phyloP scores from a whole-genome alignment of 2,329 filamentous ascomycete genomes.

The Sporothrix variecibatus region DNA sequence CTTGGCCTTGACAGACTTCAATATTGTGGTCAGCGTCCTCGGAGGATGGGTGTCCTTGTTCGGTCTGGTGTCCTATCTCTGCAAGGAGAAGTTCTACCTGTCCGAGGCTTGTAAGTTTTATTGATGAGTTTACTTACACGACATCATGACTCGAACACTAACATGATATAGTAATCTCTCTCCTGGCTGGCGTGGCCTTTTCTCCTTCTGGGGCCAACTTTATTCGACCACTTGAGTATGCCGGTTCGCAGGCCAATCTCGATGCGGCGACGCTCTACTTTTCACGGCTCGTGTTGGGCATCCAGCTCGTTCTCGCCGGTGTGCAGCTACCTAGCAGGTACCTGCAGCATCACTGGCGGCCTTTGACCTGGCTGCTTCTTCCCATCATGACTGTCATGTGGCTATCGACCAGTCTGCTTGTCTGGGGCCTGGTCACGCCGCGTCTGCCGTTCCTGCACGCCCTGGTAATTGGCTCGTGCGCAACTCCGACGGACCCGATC shows the following conservation, averaged over 20 bases:
- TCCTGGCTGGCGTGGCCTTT: slow-evolving; percentile 76
- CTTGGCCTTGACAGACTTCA: slow-evolving; percentile 66
- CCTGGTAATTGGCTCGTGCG: slow-evolving; percentile 76
- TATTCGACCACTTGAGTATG: slow-evolving; percentile 75
- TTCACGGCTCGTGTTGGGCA: slow-evolving; percentile 80
- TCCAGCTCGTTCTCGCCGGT: slow-evolving; percentile 86
- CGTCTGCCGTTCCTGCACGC: slow-evolving; percentile 74
- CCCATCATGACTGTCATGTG: slow-evolving; percentile 88
- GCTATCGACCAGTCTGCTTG: slow-evolving; percentile 74
- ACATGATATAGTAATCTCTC: slow-evolving; percentile 68
- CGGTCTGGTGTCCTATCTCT: slow-evolving; percentile 82
- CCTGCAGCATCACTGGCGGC: slow-evolving; percentile 74
- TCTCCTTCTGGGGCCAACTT: slow-evolving; percentile 77
- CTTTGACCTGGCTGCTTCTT: slow-evolving; percentile 72
- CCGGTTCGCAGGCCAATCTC: slow-evolving; percentile 58
- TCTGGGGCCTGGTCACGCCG: slow-evolving; percentile 72
- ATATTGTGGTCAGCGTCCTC: slow-evolving; percentile 76
- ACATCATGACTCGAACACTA: background rate
- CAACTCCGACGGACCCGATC: slow-evolving; percentile 91
- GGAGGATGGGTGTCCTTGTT: slow-evolving; percentile 91
- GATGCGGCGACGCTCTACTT: slow-evolving; percentile 79
- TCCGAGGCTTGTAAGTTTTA: slow-evolving; percentile 78
- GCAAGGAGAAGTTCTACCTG: slow-evolving; percentile 88
- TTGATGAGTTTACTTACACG: background rate
- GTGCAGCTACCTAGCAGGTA: slow-evolving; percentile 86